A percentile compares a stretch with the other conserved stretches of the same genome.
phyloP scores from a whole-genome alignment of 805 yeast genomes.

The Candida jianshihensis region DNA sequence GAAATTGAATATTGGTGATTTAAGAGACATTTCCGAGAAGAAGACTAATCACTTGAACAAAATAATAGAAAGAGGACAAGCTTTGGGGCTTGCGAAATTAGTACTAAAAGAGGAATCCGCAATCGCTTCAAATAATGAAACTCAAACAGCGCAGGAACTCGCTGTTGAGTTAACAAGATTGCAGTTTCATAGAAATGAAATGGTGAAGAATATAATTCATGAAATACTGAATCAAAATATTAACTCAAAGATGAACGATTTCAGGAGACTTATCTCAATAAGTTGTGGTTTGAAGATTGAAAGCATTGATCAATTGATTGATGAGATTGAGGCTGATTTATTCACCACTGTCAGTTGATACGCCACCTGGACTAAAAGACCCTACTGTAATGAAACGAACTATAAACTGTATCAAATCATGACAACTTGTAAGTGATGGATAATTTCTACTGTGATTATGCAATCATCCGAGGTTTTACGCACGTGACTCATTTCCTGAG shows the following conservation, averaged over 20 bases:
- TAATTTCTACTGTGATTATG: no score
- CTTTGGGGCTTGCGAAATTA: slow-evolving; percentile 48
- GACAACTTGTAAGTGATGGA: no score
- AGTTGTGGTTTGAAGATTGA: slow-evolving; percentile 74
- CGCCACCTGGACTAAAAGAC: no score
- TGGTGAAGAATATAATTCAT: slow-evolving; percentile 44
- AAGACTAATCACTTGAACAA: slow-evolving; percentile 31
- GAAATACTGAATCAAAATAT: slow-evolving; percentile 38
- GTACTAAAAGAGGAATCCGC: slow-evolving; percentile 48
- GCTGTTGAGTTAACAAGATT: slow-evolving; percentile 40
- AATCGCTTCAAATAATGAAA: slow-evolving; percentile 7
- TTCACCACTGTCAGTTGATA: slow-evolving; percentile 18
- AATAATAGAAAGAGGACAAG: slow-evolving; percentile 58
- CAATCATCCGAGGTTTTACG: no score
- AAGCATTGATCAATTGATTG: slow-evolving; percentile 73
- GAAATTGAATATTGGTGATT: slow-evolving; percentile 6
- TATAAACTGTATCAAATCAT: no score
- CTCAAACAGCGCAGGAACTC: slow-evolving; percentile 20
- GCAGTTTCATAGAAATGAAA: slow-evolving; percentile 42
- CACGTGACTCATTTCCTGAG: no score
- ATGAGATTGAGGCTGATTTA: slow-evolving; percentile 57
- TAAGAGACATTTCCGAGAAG: slow-evolving; percentile 17
- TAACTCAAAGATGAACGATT: slow-evolving; percentile 61
- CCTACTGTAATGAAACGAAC: no score
- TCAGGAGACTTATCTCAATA: slow-evolving; percentile 68